Percentiles rank a stretch among this genome's conserved stretches.
Evolutionary conservation across 2,329 filamentous ascomycete genomes (phyloP).

Genomic region (Colletotrichum tropicale): DNA sequence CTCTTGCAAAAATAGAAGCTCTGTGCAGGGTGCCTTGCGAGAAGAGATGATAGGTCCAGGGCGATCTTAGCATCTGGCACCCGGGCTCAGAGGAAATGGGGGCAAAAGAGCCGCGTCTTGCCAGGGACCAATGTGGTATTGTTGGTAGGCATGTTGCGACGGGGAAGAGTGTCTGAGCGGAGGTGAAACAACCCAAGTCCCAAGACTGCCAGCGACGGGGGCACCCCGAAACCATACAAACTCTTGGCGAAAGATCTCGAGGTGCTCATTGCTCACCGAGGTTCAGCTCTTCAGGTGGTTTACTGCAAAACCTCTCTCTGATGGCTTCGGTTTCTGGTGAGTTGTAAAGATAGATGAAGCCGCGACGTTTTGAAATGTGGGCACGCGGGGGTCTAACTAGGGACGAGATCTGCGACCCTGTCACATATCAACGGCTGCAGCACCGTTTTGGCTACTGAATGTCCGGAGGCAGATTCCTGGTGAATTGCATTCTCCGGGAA

Average conservation of each 20-base stretch:
- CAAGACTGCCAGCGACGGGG: slow-evolving; percentile 8
- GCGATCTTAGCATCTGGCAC: background rate
- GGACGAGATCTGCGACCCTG: slow-evolving; percentile 9
- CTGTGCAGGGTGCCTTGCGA: background rate
- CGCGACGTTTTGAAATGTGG: background rate
- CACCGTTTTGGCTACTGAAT: background rate
- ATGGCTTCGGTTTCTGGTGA: background rate
- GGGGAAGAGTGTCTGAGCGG: slow-evolving; percentile 16
- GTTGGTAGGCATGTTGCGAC: background rate
- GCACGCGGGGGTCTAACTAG: background rate
- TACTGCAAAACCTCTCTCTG: background rate
- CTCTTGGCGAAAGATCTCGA: slow-evolving; percentile 2
- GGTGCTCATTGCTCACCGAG: background rate
- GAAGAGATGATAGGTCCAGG: slow-evolving; percentile 3
- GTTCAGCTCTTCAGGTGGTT: background rate
- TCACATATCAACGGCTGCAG: background rate
- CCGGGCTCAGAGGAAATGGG: background rate
- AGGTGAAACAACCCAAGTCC: slow-evolving; percentile 19
- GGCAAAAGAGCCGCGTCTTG: background rate
- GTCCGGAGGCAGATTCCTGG: background rate
- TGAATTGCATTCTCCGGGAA: background rate
- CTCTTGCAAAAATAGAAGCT: slow-evolving; percentile 18
- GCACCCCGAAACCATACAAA: background rate
- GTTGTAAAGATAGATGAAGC: slow-evolving; percentile 17
- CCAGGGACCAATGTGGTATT: background rate